Evolutionary conservation across 1,139 yeast species (phyloP), one percentile per base, ranked within the genome.

Genomic region (Pichia sp.): DNA sequence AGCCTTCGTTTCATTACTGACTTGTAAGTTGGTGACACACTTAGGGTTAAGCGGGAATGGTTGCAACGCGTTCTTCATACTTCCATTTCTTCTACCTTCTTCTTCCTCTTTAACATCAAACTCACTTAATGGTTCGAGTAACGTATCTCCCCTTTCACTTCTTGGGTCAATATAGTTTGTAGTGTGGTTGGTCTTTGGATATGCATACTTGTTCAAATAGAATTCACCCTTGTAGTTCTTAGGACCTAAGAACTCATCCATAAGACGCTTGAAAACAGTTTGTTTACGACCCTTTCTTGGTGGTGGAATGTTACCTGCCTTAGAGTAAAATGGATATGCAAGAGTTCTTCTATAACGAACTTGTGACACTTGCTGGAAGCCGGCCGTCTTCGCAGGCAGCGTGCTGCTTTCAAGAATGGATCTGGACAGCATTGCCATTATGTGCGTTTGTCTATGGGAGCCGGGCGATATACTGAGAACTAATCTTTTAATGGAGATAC

Each of bases 181-280:
- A 29, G 64, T 64, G 53, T 85, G 86, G 53, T 82, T 64, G 47
- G 72, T 78, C 13, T 88, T 80, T 12, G 93, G 80, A 47, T 71
- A 68, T 51, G 72, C 78, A 60, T 84, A 83, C 55, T 79, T 84
- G 67, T 87, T 88, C 52, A 75, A 63, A 47, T 68, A 67, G 61
- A 85, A 84, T 50, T 86, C 88, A 22, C 96, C 96, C 54, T 83
- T 77, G 57, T 75, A 72, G 59, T 86, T 86, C 56, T 68, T 74
- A 25, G 94, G 94, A 3, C 97, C 97, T 40, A 86, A 64, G 62
- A 84, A 84, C 44, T 63, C 66, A 49, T 65, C 67, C 61, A 72
- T 51, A 42, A 66, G 54, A 38, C 58, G 55, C 44, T 60, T 60
- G 37, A 63, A 50, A 15, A 57, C 59, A 11, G 73, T 60, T 42